phyloP scores from a whole-genome alignment of 176 grass and related monocot species.

The Cymbopogon citratus region DNA sequence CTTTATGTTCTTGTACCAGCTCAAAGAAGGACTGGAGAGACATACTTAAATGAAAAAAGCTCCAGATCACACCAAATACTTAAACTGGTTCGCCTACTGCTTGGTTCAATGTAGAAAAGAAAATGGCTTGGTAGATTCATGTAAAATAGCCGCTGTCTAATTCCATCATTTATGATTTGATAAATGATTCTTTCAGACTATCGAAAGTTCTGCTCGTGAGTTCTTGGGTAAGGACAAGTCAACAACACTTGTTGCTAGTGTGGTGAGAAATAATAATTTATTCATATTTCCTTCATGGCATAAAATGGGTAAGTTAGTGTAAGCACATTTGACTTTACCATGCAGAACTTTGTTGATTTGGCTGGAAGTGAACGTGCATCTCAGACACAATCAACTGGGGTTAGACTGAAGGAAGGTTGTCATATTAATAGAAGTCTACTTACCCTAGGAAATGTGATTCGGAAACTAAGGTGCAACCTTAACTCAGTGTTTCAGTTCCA shows the following conservation, averaged over 20 bases:
- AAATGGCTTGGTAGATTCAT: background rate
- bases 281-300: background rate
- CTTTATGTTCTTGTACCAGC: slow-evolving; percentile 39
- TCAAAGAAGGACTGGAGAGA: slow-evolving; percentile 84
- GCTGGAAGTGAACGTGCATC: slow-evolving; percentile 84
- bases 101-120: slow-evolving; percentile 18
- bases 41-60: slow-evolving; percentile 83
- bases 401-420: slow-evolving; percentile 92
- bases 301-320: background rate
- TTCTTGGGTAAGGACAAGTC: slow-evolving; percentile 87
- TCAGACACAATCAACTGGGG: slow-evolving; percentile 74
- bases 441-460: slow-evolving; percentile 78
- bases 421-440: slow-evolving; percentile 94
- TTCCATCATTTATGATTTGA: slow-evolving; percentile 26
- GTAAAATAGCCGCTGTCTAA: slow-evolving; percentile 8
- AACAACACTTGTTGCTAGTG: slow-evolving; percentile 68
- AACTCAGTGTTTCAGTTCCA: slow-evolving; percentile 18
- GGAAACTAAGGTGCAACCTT: slow-evolving; percentile 65
- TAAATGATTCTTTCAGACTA: slow-evolving; percentile 54
- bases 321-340: slow-evolving; percentile 7
- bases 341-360: slow-evolving; percentile 95
- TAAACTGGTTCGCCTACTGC: slow-evolving; percentile 62
- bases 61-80: slow-evolving; percentile 98
- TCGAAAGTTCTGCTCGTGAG: slow-evolving; percentile 77
- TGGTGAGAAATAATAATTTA: slow-evolving; percentile 54